Evolutionary conservation across 2,329 filamentous ascomycete species (phyloP), one percentile per base, ranked within the genome.

Genomic region (Aspergillus novoparasiticus): DNA sequence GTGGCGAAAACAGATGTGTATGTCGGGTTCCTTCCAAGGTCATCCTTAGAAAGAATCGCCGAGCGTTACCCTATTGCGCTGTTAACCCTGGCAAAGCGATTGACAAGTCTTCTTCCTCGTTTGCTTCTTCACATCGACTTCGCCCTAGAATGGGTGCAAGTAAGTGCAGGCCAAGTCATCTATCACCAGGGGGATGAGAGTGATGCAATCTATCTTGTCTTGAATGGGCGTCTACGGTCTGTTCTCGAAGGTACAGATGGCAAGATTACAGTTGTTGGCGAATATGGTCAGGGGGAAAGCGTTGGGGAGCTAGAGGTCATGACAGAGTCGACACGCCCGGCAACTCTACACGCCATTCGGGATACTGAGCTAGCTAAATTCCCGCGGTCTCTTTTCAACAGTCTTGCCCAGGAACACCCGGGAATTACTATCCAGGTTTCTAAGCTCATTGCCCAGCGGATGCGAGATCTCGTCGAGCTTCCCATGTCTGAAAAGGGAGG

Each of bases 391-490:
- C 81, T 99, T 1, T 99, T 99, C 83, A 99, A 99, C 82, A 99
- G 95, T 73, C 86, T 99, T 59, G 95, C 95, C 0, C 90, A 97
- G 74, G 95, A 99, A 73, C 95, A 99, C 73, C 95, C 95, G 6
- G 96, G 93, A 50, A 99, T 99, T 73, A 98, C 95, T 0, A 98
- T 99, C 77, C 97, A 98, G 78, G 96, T 99, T 32, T 98, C 95
- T 1, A 99, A 98, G 78, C 95, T 99, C 69, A 97, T 99, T 71
- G 95, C 95, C 0, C 93, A 94, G 41, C 89, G 95, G 3, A 98
- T 99, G 95, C 86, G 94, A 64, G 87, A 92, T 48, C 80, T 97
- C 45, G 87, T 98, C 23, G 93, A 98, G 70, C 90, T 94, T 70
- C 91, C 93, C 1, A 80, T 92, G 19, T 85, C 87, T 41, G 85